phyloP scores from a whole-genome alignment of 75 land plant species.

The Pinus tabuliformis region DNA sequence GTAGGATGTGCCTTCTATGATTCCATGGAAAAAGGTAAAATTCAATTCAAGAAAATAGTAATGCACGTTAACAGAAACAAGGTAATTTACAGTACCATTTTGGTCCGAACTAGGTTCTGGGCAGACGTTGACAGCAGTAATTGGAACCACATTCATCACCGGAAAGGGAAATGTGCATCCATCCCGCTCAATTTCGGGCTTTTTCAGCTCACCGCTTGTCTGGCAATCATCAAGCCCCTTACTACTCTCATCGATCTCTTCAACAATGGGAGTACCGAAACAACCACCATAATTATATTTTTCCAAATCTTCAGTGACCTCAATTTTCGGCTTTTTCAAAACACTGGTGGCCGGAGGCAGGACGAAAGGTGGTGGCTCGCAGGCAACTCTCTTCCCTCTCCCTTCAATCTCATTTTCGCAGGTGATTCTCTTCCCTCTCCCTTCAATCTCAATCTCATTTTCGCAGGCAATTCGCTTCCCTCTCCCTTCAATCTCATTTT shows the following conservation, averaged over 20 bases:
- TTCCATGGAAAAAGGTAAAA: not conserved
- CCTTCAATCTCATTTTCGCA: not conserved
- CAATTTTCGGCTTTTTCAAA: constrained; percentile 2
- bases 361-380: not conserved
- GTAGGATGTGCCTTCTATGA: not conserved
- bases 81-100: not conserved
- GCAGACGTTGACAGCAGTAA: not conserved
- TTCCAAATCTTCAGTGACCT: not conserved
- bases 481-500: not conserved
- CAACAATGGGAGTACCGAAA: not conserved
- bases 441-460: not conserved
- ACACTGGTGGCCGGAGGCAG: not conserved
- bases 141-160: constrained; percentile 1
- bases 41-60: not conserved
- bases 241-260: not conserved
- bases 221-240: not conserved
- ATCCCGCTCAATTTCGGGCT: not conserved
- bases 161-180: not conserved
- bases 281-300: not conserved
- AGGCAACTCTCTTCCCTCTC: not conserved
- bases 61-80: not conserved
- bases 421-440: constrained; percentile 2
- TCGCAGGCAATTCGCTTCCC: not conserved
- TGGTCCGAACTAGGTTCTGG: not conserved
- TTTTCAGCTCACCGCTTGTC: not conserved